A percentile compares a stretch with the other conserved stretches of the same genome.
Conservation (phyloP, 805 yeast genomes). For the Zygosaccharomyces gambellarensis region DNA sequence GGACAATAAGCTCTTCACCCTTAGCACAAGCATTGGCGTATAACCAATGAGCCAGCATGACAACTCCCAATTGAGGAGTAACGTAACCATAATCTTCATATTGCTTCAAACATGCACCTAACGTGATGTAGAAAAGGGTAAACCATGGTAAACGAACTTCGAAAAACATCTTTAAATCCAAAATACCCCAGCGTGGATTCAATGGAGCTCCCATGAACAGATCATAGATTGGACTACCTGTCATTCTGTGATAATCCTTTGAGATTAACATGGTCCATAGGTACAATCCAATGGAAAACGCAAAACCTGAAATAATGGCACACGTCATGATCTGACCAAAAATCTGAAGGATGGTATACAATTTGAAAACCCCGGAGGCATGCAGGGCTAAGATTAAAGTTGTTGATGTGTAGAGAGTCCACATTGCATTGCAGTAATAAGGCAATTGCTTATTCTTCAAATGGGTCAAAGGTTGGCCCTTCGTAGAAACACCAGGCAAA, state of each 20-base stretch:
- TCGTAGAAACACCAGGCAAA: conserved; percentile 90
- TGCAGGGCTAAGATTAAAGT: conserved; percentile 59
- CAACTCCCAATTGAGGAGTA: conserved; percentile 66
- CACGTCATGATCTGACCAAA: conserved; percentile 92
- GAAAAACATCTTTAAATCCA: conserved; percentile 94
- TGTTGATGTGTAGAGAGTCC: conserved; percentile 70
- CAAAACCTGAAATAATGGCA: conserved; percentile 75
- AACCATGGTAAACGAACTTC: conserved; percentile 98
- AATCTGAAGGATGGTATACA: conserved; percentile 69
- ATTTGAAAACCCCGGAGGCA: conserved; percentile 64
- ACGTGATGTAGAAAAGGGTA: conserved; percentile 70
- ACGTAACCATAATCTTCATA: conserved; percentile 75
- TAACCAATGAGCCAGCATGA: conserved; percentile 82
- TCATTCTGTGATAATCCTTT: conserved; percentile 81
- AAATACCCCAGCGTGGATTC: conserved; percentile 89
- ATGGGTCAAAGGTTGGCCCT: conserved; percentile 89
- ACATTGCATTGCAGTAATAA: conserved; percentile 89
- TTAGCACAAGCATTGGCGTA: conserved; percentile 96
- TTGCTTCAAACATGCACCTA: conserved; percentile 74
- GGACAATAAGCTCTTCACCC: conserved; percentile 95
- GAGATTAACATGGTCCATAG: conserved; percentile 58
- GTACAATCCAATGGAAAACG: conserved; percentile 65
- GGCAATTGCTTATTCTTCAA: conserved; percentile 76
- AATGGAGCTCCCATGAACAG: conserved; percentile 96
- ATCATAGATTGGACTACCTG: conserved; percentile 87